phyloP scores from a whole-genome alignment of 2,329 filamentous ascomycete genomes.

The Colletotrichum sp. region DNA sequence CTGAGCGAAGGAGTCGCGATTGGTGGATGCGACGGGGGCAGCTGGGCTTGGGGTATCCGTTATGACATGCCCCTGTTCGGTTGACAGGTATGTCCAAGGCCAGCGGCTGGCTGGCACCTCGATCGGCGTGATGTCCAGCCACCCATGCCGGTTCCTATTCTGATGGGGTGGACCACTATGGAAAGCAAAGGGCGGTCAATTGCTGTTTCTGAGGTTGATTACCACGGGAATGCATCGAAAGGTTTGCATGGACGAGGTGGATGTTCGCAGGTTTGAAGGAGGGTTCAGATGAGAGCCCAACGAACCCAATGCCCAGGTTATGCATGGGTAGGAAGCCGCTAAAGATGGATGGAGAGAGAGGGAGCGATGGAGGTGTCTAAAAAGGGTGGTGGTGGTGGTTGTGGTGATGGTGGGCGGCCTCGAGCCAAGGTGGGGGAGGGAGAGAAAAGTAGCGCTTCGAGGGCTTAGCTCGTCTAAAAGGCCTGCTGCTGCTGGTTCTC shows the following conservation, averaged over 20 bases:
- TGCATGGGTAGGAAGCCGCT: slow-evolving; percentile 1
- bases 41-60: not conserved
- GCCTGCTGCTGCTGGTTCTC: not conserved
- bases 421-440: not conserved
- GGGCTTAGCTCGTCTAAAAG: not conserved
- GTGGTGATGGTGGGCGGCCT: slow-evolving; percentile 10
- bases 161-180: not conserved
- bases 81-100: not conserved
- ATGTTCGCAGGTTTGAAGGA: slow-evolving; percentile 6
- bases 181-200: slow-evolving; percentile 17
- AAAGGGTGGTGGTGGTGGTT: not conserved
- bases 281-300: slow-evolving; percentile 6
- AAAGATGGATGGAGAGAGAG: not conserved
- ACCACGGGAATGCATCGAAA: not conserved
- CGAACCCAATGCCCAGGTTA: slow-evolving; percentile 12
- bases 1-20: slow-evolving; percentile 2
- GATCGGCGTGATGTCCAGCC: not conserved
- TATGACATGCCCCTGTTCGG: slow-evolving; percentile 8
- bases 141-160: not conserved
- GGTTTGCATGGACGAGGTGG: slow-evolving; percentile 3
- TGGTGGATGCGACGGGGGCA: not conserved
- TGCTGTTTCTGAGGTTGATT: not conserved
- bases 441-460: not conserved
- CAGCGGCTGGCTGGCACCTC: not conserved
- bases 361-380: not conserved